Base-by-base conservation (phyloP, 2,329 filamentous ascomycete species). In the Neurospora sp. region DNA sequence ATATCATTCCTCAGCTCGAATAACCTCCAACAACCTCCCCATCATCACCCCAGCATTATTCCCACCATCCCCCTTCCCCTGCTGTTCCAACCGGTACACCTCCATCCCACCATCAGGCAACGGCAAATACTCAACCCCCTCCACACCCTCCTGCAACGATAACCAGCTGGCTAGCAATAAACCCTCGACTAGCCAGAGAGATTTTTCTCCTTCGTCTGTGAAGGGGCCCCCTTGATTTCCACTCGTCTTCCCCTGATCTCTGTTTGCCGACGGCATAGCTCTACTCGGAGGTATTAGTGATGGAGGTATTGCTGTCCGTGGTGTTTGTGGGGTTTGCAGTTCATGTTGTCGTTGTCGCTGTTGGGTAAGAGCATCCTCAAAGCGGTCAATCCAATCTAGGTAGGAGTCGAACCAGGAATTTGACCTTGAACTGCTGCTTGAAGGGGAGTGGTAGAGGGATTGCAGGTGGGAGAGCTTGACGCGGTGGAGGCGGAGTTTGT, bases 141-240 rank as follows among this genome's bases (percentile, higher is more conserved):
- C 69, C 10, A 72, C 69, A 5, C 65, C 70, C 6, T 19, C 36
- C 66, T 73, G 72, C 69, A 73, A 57, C 19, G 52, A 38, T 38
- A 73, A 38, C 72, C 72, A 73, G 4, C 68, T 28, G 0, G 70
- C 71, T 0, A 73, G 36, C 15, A 73, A 39, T 23, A 73, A 2
- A 0, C 72, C 72, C 46, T 73, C 72, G 4, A 72, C 72, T 10
- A 70, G 67, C 72, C 72, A 73, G 8, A 73, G 66, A 28, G 52
- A 69, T 1, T 69, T 57, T 38, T 71, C 72, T 4, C 72, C 72
- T 12, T 70, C 68, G 39, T 71, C 67, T 10, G 46, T 33, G 23
- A 57, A 57, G 6, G 46, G 46, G 3, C 41, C 41, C 8, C 37
- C 41, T 40, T 33, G 2, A 12, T 23, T 23, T 23, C 19, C 19